These are phyloP conservation scores for Cicer cuneatum DNA, from an alignment of 306 rosid genomes.

Conservation along the genomic window DNA sequence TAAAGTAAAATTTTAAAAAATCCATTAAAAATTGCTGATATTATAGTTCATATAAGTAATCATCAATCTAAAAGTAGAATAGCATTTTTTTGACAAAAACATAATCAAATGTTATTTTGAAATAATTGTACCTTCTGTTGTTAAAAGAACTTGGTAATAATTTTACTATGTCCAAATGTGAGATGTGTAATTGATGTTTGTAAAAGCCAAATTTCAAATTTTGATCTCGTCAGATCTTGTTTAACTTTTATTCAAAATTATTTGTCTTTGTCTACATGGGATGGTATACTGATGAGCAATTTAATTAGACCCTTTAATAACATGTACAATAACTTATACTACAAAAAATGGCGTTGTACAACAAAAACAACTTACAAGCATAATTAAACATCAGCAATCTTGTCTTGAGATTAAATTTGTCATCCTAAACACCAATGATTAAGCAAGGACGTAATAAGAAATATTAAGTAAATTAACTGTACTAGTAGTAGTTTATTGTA, in stretches of 20 bases:
- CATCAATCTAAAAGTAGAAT: not conserved
- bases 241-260: conserved; percentile 35
- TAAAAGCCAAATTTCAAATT: conserved; percentile 37
- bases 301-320: not conserved
- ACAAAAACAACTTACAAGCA: too few species aligned
- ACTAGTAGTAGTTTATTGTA: not conserved
- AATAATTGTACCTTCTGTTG: not conserved
- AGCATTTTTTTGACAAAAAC: conserved; percentile 25
- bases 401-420: not conserved
- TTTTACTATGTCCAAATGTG: conserved; percentile 26
- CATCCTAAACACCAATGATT: not conserved
- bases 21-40: not conserved
- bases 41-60: not conserved
- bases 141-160: conserved; percentile 33
- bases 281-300: not conserved
- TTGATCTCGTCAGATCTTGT: not conserved
- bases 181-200: not conserved
- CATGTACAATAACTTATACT: not conserved
- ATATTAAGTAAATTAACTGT: too few species aligned
- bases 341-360: not conserved
- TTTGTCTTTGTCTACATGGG: conserved; percentile 1
- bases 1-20: not conserved
- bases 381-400: too few species aligned
- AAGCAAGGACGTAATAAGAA: too few species aligned
- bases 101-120: conserved; percentile 30